Evolutionary conservation across 2,329 filamentous ascomycete species (phyloP), one percentile per base, ranked within the genome.

Genomic region (Diaporthe sp.): DNA sequence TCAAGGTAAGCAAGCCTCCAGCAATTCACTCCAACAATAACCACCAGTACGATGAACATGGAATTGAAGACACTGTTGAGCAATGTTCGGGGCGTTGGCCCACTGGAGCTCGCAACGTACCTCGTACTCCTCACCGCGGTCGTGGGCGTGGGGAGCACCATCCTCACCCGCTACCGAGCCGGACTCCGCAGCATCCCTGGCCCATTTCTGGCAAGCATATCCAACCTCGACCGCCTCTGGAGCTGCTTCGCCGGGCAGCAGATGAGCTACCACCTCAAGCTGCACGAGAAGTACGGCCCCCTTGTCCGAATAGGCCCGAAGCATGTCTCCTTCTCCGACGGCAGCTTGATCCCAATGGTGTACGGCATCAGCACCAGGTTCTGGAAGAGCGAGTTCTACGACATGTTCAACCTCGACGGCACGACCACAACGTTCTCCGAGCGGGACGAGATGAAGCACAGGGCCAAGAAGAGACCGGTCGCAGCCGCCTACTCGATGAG

Each of bases 301-400:
- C 79, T 86, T 1, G 85, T 86, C 15, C 83, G 85, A 15, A 75
- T 85, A 25, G 80, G 80, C 8, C 84, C 85, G 0, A 80, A 83
- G 44, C 83, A 86, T 62, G 79, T 86, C 13, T 82, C 83, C 8
- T 86, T 83, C 78, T 81, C 79, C 65, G 69, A 78, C 53, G 75
- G 72, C 22, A 42, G 59, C 19, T 55, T 76, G 31, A 75, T 77
- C 22, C 75, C 76, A 4, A 19, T 58, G 68, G 59, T 77, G 25
- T 77, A 77, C 65, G 70, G 76, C 15, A 74, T 78, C 79, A 7
- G 72, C 79, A 15, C 74, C 76, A 8, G 85, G 82, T 74, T 74
- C 42, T 57, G 28, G 34, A 74, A 74, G 51, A 69, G 72, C n/a
- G 51, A 51, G 22, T 69, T 74, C 42, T 69, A 74, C 39, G 55